These are phyloP conservation scores for Malus asiatica DNA, from an alignment of 306 rosid species.

Conservation along the genomic window DNA sequence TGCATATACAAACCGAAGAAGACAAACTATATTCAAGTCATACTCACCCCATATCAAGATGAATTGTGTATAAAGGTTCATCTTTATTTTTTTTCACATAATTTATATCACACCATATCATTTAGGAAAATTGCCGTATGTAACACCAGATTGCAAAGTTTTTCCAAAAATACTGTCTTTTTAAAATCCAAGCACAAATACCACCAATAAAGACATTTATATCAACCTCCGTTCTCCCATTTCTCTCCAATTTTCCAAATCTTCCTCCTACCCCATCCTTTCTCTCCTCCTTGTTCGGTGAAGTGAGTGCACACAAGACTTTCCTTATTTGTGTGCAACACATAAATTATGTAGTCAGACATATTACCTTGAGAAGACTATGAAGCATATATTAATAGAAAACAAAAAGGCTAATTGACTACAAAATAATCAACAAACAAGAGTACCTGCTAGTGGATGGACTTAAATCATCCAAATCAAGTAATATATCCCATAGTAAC, in stretches of 20 bases:
- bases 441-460: conserved; percentile 96
- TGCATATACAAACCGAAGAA: neutral
- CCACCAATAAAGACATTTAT: neutral
- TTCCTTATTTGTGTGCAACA: neutral
- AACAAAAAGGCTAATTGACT: neutral
- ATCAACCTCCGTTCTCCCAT: neutral
- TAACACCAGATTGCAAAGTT: neutral
- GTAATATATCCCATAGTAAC: conserved; percentile 92
- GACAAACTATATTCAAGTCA: neutral
- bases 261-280: neutral
- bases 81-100: neutral
- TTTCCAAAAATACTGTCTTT: neutral
- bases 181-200: neutral
- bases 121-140: neutral
- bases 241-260: neutral
- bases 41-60: neutral
- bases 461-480: conserved; percentile 97
- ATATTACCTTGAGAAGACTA: neutral
- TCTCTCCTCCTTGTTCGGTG: neutral
- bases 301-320: neutral
- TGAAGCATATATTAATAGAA: neutral
- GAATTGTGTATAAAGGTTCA: neutral
- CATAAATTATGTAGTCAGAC: neutral
- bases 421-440: neutral
- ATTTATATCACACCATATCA: neutral